phyloP scores from a whole-genome alignment of 257 asterid species.

The Henckelia pumila region DNA sequence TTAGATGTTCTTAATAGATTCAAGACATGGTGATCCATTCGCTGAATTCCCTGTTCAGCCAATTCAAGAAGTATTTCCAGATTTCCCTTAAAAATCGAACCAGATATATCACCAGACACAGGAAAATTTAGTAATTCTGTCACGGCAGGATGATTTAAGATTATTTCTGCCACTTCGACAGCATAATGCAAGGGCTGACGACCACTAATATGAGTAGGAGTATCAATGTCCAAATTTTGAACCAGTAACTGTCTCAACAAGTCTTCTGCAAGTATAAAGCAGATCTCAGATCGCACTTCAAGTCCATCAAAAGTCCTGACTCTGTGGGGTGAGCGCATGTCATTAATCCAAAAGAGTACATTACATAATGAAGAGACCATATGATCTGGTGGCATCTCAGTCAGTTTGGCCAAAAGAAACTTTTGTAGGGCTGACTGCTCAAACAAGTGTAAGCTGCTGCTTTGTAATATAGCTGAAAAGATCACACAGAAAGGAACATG shows the following conservation, averaged over 20 bases:
- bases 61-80: conserved; percentile 46
- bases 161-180: conserved; percentile 56
- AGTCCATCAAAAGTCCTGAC: conserved; percentile 40
- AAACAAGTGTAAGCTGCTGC: conserved; percentile 38
- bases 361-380: conserved; percentile 61
- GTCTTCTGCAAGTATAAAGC: conserved; percentile 50
- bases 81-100: conserved; percentile 42
- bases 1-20: conserved; percentile 49
- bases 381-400: conserved; percentile 54
- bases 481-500: conserved; percentile 63
- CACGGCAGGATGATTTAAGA: conserved; percentile 66
- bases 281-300: conserved; percentile 52
- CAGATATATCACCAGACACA: conserved; percentile 44
- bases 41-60: conserved; percentile 42
- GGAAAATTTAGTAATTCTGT: conserved; percentile 50
- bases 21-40: conserved; percentile 61
- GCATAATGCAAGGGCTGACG: conserved; percentile 35
- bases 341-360: conserved; percentile 64
- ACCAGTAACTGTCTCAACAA: conserved; percentile 52
- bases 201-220: conserved; percentile 29
- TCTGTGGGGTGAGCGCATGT: conserved; percentile 42
- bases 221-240: conserved; percentile 32
- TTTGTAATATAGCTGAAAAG: conserved; percentile 54
- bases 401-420: conserved; percentile 66
- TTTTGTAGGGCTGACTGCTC: conserved; percentile 42